Base-by-base conservation (phyloP, 106 monocot genomes). In the Dendrobium nobile region DNA sequence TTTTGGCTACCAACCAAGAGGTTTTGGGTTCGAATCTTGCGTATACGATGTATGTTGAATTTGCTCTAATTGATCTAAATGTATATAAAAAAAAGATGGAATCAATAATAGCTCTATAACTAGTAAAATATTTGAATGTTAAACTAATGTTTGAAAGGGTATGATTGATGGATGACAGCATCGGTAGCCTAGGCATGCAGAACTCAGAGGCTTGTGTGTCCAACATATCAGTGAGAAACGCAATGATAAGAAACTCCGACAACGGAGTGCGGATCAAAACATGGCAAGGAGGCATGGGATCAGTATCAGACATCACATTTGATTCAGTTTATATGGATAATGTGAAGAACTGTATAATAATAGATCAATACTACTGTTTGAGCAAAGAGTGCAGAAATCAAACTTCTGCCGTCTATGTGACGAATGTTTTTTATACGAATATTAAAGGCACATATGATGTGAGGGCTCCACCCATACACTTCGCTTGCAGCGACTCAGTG, bases 341-440 rank as follows among this genome's bases (percentile, higher is more conserved):
- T 37, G 99, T 99, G 18, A 64, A 88, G 75, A 99, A 99, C 86
- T 95, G 93, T 85, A 95, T 99, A 84, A 93, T 99, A 75, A 87
- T 99, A 61, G 99, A 99, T 80, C 99, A 95, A 84, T 99, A 95
- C 85, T 99, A 99, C 84, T 99, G 99, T 86, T 73, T 89, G n/a
- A 81, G 51, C 55, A 93, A 93, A 78, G 80, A 73, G 2, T 99
- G 99, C 91, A 72, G 44, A 54, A 99, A 99, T 80, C 89, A 95
- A 83, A 88, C 88, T 0, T 88, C 99, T 4, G 99, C 99, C 0
- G 95, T 95, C 9, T 88, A 88, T 58, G 90, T 95, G 11, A 75
- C 91, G 7, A 92, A 91, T 67, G 86, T 99, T 7, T 79, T 85
- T 7, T 99, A 95, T 82, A 75, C 78, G 9, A 90, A 91, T 82